phyloP scores from a whole-genome alignment of 2,329 filamentous ascomycete genomes.

The Paecilomyces sp. region DNA sequence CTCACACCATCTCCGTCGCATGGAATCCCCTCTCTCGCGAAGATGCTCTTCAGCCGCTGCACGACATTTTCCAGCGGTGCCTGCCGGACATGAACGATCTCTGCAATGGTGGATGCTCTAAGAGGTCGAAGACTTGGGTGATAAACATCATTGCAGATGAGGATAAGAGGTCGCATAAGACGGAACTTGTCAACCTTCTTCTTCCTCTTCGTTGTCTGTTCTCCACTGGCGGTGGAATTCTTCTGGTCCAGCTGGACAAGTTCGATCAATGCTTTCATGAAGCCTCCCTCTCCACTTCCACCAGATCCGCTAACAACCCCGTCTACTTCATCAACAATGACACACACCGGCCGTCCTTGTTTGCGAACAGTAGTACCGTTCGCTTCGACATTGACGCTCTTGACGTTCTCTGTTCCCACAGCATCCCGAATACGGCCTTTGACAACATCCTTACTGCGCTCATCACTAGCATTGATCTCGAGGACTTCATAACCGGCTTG shows the following conservation, averaged over 20 bases:
- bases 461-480: conserved; percentile 97
- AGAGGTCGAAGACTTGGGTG: conserved; percentile 80
- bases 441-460: conserved; percentile 82
- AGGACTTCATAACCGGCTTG: conserved; percentile 95
- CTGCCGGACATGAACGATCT: conserved; percentile 86
- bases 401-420: conserved; percentile 90
- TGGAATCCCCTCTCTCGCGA: conserved; percentile 79
- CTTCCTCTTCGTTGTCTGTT: conserved; percentile 22
- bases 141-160: conserved; percentile 97
- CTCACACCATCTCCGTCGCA: conserved; percentile 86
- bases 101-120: conserved; percentile 75
- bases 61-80: conserved; percentile 82
- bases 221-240: conserved; percentile 48
- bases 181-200: conserved; percentile 82
- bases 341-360: conserved; percentile 77
- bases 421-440: conserved; percentile 86
- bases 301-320: conserved; percentile 79
- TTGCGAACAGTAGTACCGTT: conserved; percentile 53
- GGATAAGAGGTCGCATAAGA: conserved; percentile 75
- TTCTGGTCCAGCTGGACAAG: conserved; percentile 79
- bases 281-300: conserved; percentile 77
- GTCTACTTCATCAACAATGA: conserved; percentile 94
- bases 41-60: conserved; percentile 70
- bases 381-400: conserved; percentile 48
- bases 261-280: conserved; percentile 91